Evolutionary conservation across 139 green algal genomes (phyloP), one percentile per base, ranked within the genome.

Genomic region (Auxenochlorella pyrenoidosa): DNA sequence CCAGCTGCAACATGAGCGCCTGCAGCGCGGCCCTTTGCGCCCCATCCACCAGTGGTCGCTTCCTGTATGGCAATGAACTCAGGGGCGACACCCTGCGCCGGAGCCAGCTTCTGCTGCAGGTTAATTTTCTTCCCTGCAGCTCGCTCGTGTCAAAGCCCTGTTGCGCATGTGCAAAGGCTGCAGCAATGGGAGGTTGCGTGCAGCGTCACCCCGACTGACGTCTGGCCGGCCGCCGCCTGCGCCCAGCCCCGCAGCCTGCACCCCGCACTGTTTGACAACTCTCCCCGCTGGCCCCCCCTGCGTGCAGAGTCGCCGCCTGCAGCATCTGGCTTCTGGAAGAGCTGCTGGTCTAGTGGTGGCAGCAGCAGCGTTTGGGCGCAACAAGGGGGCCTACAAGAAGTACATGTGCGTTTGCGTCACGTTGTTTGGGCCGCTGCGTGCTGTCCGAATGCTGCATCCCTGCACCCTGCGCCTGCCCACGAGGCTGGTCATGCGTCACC

Each of bases 321-420:
- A 81, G 75, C 43, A 41, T 0, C 75, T 63, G 19, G 30, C 75
- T 18, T 21, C 18, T n/a, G 54, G 54, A 22, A 63, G 54, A 63
- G 16, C 54, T 24, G 54, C 15, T 13, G 22, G 54, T 13, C 18
- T 63, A 40, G 26, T 41, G 43, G 65, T 43, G 54, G 40, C 40
- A 40, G 36, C 43, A 38, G 44, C 63, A 59, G 38, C 47, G 5
- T 13, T 84, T 19, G 43, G 36, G 16, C 32, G 43, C 40, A 86
- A 47, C n/a, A 40, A 54, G 32, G 41, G 65, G 22, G 79, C 60
- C 77, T 88, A 83, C 41, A 90, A 90, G 40, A 88, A 87, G 40
- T 90, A 90, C 71, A 90, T 47, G 87, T 72, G 76, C 54, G 58
- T n/a, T 58, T 4, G 54, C 10, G 10, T 54, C 47, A 59, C 3